Conservation (phyloP, 2,329 filamentous ascomycete genomes). For the Cryphonectria japonica region DNA sequence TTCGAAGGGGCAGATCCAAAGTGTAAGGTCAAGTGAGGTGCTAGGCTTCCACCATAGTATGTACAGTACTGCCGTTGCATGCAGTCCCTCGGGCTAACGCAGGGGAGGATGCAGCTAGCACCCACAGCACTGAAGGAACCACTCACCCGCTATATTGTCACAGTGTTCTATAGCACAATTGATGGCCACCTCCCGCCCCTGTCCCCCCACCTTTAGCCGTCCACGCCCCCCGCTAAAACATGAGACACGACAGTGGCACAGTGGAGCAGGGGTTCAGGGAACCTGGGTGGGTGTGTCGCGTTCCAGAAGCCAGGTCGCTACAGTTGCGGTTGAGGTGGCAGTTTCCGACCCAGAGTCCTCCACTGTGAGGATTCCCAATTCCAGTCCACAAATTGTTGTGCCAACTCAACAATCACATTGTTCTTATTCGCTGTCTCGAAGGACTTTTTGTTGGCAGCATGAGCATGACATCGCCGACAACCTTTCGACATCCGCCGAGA, state of each 20-base stretch:
- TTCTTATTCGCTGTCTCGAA: neutral
- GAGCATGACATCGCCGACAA: conserved; percentile 15
- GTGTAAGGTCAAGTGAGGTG: no score
- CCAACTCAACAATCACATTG: conserved; percentile 8
- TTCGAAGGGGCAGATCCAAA: no score
- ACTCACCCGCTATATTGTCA: neutral
- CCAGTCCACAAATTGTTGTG: neutral
- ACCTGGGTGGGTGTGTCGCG: neutral
- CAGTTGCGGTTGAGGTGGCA: neutral
- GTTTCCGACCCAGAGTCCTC: neutral
- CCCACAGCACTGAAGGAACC: no score
- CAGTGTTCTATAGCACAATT: no score
- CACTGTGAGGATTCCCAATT: neutral
- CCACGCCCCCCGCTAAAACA: neutral
- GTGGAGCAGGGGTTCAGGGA: neutral
- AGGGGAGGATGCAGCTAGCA: neutral
- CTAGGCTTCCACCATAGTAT: neutral
- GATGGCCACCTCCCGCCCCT: neutral
- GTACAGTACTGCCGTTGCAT: no score
- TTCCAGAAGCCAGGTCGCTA: neutral
- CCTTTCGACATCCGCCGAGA: conserved; percentile 21
- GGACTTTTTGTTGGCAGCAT: conserved; percentile 18
- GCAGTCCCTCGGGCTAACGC: neutral
- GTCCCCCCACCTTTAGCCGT: neutral
- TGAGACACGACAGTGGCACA: conserved; percentile 1